phyloP scores from a whole-genome alignment of 306 rosid species.

The Arachis hypogaea region DNA sequence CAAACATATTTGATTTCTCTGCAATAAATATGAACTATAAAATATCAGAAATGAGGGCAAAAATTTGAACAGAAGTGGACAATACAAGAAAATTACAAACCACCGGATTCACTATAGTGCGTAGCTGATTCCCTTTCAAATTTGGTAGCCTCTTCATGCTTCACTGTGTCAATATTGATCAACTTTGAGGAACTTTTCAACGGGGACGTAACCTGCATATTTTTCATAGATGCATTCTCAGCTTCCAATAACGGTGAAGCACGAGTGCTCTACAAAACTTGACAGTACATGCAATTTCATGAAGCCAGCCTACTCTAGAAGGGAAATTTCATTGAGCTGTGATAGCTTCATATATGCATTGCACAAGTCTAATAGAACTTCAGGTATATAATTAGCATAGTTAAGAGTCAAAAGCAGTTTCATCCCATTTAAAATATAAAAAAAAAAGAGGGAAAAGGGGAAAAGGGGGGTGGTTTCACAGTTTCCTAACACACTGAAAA shows the following conservation, averaged over 20 bases:
- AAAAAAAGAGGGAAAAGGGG: too few relatives aligned
- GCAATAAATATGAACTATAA: slow-evolving; percentile 38
- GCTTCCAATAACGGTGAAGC: slow-evolving; percentile 60
- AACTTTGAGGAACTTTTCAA: slow-evolving; percentile 54
- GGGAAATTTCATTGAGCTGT: slow-evolving; percentile 34
- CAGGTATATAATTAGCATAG: neutral
- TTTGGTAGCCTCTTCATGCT: slow-evolving; percentile 41
- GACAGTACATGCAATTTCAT: slow-evolving; percentile 51
- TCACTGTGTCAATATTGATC: slow-evolving; percentile 43
- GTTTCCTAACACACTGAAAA: neutral
- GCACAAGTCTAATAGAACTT: neutral
- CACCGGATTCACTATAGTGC: slow-evolving; percentile 44
- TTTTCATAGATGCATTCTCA: slow-evolving; percentile 59
- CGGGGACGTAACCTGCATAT: slow-evolving; percentile 60
- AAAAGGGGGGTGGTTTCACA: too few relatives aligned
- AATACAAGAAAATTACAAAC: slow-evolving; percentile 42
- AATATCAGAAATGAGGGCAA: slow-evolving; percentile 27
- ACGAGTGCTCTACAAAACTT: slow-evolving; percentile 66
- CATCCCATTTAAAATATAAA: too few relatives aligned
- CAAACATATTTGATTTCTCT: slow-evolving; percentile 51
- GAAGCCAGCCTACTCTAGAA: slow-evolving; percentile 46
- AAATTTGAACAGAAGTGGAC: slow-evolving; percentile 3
- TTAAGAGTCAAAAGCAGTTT: neutral
- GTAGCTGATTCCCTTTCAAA: slow-evolving; percentile 42
- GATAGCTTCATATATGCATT: slow-evolving; percentile 39